Conservation (phyloP, 2,329 filamentous ascomycete species). For the Venturia pyrina region DNA sequence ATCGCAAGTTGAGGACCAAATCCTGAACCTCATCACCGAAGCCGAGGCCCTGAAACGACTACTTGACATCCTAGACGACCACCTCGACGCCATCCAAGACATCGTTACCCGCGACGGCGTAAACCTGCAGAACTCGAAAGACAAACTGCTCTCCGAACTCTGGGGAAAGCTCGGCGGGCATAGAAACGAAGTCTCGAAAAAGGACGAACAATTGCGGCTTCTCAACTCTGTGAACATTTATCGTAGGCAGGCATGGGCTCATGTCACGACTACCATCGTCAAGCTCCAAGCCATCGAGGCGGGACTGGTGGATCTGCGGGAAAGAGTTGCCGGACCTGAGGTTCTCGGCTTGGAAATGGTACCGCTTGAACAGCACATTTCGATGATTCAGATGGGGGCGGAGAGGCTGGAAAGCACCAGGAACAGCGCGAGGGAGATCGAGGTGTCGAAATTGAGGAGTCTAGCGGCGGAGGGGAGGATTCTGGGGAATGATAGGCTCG, state of each 20-base stretch:
- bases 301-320: conserved; percentile 60
- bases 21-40: conserved; percentile 56
- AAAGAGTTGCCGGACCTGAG: conserved; percentile 58
- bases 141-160: conserved; percentile 57
- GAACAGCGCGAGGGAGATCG: conserved; percentile 46
- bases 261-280: conserved; percentile 59
- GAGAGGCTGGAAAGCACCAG: conserved; percentile 60
- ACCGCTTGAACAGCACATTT: conserved; percentile 63
- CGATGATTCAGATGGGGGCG: conserved; percentile 62
- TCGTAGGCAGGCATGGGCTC: conserved; percentile 53
- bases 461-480: neutral
- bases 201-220: conserved; percentile 53
- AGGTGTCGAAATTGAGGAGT: conserved; percentile 48
- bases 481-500: neutral
- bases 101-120: conserved; percentile 56
- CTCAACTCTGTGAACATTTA: conserved; percentile 57
- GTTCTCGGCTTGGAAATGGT: conserved; percentile 45
- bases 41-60: conserved; percentile 57
- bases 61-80: conserved; percentile 58
- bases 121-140: conserved; percentile 47
- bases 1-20: conserved; percentile 57
- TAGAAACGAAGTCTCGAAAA: conserved; percentile 41
- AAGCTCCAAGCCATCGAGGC: conserved; percentile 65
- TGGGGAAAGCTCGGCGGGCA: conserved; percentile 71
- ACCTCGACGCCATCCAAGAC: conserved; percentile 59